phyloP scores from a whole-genome alignment of 2,329 filamentous ascomycete genomes.

The Fusarium sublunatum region DNA sequence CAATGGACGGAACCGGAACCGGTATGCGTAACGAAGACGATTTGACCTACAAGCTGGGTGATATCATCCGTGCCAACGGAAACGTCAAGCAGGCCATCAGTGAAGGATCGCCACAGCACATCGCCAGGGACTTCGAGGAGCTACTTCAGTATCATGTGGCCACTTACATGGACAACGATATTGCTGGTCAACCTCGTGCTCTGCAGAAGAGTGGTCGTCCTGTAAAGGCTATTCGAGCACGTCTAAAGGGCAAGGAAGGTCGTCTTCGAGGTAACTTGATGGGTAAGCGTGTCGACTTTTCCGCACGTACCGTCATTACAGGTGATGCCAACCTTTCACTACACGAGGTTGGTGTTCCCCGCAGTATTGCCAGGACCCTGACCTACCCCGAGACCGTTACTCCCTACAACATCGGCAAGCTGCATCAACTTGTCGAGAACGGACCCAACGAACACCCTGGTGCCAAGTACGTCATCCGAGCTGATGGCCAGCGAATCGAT shows the following conservation, averaged over 20 bases:
- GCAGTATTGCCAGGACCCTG: conserved; percentile 89
- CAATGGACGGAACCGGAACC: conserved; percentile 92
- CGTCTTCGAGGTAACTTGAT: conserved; percentile 98
- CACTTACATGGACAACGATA: conserved; percentile 99
- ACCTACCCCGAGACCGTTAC: conserved; percentile 98
- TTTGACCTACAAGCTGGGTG: conserved; percentile 98
- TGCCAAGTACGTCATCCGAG: conserved; percentile 94
- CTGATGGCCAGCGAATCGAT: conserved; percentile 94
- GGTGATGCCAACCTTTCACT: conserved; percentile 96
- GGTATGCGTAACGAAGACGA: conserved; percentile 97
- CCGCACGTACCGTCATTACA: conserved; percentile 98
- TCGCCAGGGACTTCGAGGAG: conserved; percentile 89
- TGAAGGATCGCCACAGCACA: conserved; percentile 91
- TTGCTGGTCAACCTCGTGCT: conserved; percentile 92
- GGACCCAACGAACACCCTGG: conserved; percentile 95
- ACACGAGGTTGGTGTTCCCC: conserved; percentile 96
- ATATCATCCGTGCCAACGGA: conserved; percentile 97
- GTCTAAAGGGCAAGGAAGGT: conserved; percentile 98
- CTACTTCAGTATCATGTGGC: conserved; percentile 97
- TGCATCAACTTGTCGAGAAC: conserved; percentile 90
- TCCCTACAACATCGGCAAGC: conserved; percentile 94
- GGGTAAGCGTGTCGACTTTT: conserved; percentile 99
- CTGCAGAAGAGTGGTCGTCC: conserved; percentile 97
- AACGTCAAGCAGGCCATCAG: conserved; percentile 92
- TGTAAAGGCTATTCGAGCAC: conserved; percentile 94